A percentile compares a stretch with the other conserved stretches of the same genome.
phyloP scores from a whole-genome alignment of 768 basidiomycete species.

The Podaxis pistillaris region DNA sequence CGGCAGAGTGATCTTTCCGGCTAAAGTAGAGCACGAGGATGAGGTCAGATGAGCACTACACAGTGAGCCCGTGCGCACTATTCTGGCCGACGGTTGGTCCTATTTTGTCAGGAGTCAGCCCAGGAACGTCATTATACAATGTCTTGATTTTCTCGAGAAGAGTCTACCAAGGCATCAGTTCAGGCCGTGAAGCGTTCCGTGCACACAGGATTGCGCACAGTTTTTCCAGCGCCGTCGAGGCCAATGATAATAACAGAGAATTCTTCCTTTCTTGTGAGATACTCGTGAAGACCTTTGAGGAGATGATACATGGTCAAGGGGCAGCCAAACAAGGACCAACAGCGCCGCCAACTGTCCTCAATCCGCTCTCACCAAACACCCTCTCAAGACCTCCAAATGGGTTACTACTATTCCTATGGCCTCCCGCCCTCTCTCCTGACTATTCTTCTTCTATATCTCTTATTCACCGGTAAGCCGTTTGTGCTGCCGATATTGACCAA shows the following conservation, averaged over 20 bases:
- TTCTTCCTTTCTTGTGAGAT: slow-evolving; percentile 87
- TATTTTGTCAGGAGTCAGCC: slow-evolving; percentile 90
- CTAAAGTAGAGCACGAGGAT: slow-evolving; percentile 35
- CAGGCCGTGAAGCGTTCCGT: neutral
- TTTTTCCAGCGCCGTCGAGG: slow-evolving; percentile 90
- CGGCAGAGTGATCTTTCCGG: slow-evolving; percentile 89
- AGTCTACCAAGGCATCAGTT: slow-evolving; percentile 48
- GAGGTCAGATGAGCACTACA: neutral
- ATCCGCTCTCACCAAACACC: slow-evolving; percentile 16
- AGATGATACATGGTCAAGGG: slow-evolving; percentile 80
- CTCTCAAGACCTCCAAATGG: slow-evolving; percentile 32
- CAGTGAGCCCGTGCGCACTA: slow-evolving; percentile 51
- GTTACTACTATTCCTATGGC: slow-evolving; percentile 57
- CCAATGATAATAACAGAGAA: slow-evolving; percentile 96
- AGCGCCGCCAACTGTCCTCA: slow-evolving; percentile 20
- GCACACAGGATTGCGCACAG: slow-evolving; percentile 41
- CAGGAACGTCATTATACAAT: slow-evolving; percentile 81
- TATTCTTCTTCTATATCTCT: slow-evolving; percentile 78
- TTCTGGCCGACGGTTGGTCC: slow-evolving; percentile 97
- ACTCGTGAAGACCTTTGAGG: slow-evolving; percentile 87
- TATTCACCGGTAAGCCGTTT: slow-evolving; percentile 75
- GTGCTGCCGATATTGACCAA: neutral
- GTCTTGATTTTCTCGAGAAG: slow-evolving; percentile 94
- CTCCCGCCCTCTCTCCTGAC: slow-evolving; percentile 62
- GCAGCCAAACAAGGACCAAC: slow-evolving; percentile 26